Evolutionary conservation across 192 early-diverging fungal species (phyloP).

Genomic region (Entomortierella chlamydospora): DNA sequence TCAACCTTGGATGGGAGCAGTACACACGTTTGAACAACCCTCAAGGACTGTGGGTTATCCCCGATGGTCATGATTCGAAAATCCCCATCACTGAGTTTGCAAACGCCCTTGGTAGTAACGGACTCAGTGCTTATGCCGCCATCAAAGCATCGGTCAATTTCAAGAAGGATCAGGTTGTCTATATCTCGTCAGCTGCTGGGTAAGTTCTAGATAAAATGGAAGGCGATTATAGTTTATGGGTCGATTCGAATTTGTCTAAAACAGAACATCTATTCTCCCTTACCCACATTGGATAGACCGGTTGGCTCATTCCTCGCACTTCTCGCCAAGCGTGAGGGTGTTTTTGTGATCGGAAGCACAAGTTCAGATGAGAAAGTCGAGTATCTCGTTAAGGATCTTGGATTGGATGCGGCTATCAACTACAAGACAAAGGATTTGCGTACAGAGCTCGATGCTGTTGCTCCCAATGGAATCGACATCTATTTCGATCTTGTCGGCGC

Average conservation of each 20-base stretch:
- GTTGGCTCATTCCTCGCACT: conserved; percentile 64
- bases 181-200: conserved; percentile 84
- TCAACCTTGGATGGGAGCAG: conserved; percentile 64
- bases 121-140: conserved; percentile 41
- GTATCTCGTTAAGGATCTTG: conserved; percentile 70
- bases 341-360: conserved; percentile 83
- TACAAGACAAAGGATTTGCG: conserved; percentile 79
- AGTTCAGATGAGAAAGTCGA: conserved; percentile 86
- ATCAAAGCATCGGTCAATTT: conserved; percentile 72
- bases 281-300: conserved; percentile 4
- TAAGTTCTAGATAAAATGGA: conserved; percentile 49
- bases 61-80: conserved; percentile 52
- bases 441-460: conserved; percentile 65
- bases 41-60: conserved; percentile 40
- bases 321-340: conserved; percentile 78
- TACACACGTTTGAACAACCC: conserved; percentile 59
- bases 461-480: conserved; percentile 86
- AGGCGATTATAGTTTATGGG: too few relatives aligned
- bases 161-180: conserved; percentile 84
- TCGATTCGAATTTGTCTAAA: too few relatives aligned
- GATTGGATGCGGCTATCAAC: conserved; percentile 87
- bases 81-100: conserved; percentile 69
- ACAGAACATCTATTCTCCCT: too few relatives aligned
- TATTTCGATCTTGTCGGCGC: conserved; percentile 92
- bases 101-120: conserved; percentile 84